Percentiles rank a stretch among this genome's conserved stretches.
phyloP scores from a whole-genome alignment of 2,329 filamentous ascomycete species.

The Pseudogymnoascus sp. region DNA sequence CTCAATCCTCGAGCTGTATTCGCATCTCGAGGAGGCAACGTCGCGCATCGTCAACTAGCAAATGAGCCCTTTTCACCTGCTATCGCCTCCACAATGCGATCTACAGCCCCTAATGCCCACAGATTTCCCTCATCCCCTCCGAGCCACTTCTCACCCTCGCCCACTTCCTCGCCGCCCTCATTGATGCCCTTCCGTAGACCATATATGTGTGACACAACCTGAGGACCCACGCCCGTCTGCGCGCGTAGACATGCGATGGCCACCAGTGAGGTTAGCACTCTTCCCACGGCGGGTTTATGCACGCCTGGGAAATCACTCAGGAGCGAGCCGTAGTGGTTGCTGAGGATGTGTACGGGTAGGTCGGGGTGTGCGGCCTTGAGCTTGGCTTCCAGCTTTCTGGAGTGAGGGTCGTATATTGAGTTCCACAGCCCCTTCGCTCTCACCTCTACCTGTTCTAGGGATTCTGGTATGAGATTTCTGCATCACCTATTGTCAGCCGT shows the following conservation, averaged over 20 bases:
- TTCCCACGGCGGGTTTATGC: conserved; percentile 48
- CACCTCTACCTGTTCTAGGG: conserved; percentile 46
- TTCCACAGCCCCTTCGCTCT: conserved; percentile 67
- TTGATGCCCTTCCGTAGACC: conserved; percentile 70
- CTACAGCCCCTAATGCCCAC: conserved; percentile 58
- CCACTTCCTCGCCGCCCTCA: conserved; percentile 51
- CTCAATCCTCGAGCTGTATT: background rate
- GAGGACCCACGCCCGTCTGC: conserved; percentile 76
- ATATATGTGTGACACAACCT: conserved; percentile 76
- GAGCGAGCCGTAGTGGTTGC: conserved; percentile 66
- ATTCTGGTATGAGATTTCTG: conserved; percentile 43
- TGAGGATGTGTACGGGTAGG: conserved; percentile 71
- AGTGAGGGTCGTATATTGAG: conserved; percentile 69
- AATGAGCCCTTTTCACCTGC: conserved; percentile 44
- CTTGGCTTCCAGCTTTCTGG: conserved; percentile 63
- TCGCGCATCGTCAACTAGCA: conserved; percentile 25
- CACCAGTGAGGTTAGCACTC: conserved; percentile 66
- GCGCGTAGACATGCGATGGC: conserved; percentile 69
- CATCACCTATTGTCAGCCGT: background rate
- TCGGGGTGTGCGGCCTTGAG: conserved; percentile 74
- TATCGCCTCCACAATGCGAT: conserved; percentile 51
- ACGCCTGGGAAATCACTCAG: conserved; percentile 54
- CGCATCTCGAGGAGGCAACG: background rate
- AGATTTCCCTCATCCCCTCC: conserved; percentile 58
- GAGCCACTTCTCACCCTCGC: conserved; percentile 53